phyloP scores from a whole-genome alignment of 306 rosid species.

The Geum urbanum region DNA sequence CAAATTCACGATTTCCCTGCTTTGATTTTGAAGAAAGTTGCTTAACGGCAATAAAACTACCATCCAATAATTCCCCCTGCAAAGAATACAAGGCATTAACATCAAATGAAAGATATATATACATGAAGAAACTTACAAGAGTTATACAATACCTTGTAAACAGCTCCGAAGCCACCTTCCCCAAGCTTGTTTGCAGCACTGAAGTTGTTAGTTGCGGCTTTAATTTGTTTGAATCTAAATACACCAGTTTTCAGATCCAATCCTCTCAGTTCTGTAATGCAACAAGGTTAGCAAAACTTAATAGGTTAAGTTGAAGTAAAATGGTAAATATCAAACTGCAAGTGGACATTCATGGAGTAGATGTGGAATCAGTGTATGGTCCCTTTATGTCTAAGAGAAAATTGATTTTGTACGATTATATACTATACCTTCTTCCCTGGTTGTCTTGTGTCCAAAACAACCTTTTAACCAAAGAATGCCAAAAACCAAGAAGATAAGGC shows the following conservation, averaged over 20 bases:
- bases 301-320: background rate
- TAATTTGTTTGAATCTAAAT: conserved; percentile 43
- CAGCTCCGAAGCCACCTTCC: conserved; percentile 26
- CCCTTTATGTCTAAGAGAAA: background rate
- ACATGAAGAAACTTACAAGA: background rate
- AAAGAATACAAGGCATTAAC: background rate
- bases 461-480: conserved; percentile 31
- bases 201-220: conserved; percentile 7
- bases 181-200: conserved; percentile 11
- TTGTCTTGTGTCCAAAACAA: conserved; percentile 6
- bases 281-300: background rate
- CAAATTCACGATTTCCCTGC: conserved; percentile 27
- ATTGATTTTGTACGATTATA: background rate
- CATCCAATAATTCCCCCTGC: conserved; percentile 21
- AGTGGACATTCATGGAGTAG: background rate
- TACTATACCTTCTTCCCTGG: conserved; percentile 27
- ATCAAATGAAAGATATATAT: background rate
- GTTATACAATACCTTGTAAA: conserved; percentile 8
- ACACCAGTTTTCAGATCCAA: conserved; percentile 30
- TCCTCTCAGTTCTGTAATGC: conserved; percentile 15
- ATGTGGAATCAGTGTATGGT: background rate
- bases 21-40: conserved; percentile 28
- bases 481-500: background rate
- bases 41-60: conserved; percentile 22
- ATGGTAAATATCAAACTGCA: background rate